Percentiles rank a stretch among this genome's conserved stretches.
Conservation (phyloP, 2,329 filamentous ascomycete species). For the Fonsecaea nubica region DNA sequence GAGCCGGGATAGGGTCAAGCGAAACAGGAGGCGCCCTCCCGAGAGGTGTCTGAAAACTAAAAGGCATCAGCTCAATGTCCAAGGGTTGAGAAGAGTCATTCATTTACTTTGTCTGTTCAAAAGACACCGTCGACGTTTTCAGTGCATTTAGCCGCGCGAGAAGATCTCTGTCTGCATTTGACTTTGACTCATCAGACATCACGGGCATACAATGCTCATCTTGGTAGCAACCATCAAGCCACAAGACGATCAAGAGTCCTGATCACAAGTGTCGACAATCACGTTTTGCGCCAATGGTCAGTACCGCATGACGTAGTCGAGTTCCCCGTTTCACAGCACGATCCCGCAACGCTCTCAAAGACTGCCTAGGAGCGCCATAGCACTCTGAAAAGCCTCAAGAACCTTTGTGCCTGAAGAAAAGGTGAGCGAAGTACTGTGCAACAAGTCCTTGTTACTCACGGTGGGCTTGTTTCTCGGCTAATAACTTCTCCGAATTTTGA, state of each 20-base stretch:
- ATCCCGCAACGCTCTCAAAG: conserved; percentile 35
- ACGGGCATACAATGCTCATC: conserved; percentile 22
- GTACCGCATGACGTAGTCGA: conserved; percentile 21
- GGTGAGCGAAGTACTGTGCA: conserved; percentile 7
- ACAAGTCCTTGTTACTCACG: conserved; percentile 64
- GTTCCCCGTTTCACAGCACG: not conserved
- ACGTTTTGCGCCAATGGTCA: conserved; percentile 13
- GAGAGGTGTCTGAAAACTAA: conserved; percentile 22
- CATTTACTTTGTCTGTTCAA: conserved; percentile 42
- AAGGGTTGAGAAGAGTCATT: not conserved
- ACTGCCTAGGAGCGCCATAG: conserved; percentile 52
- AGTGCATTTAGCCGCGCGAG: conserved; percentile 46
- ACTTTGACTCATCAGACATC: conserved; percentile 33
- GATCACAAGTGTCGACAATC: not conserved
- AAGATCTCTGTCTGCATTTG: conserved; percentile 41
- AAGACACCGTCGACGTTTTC: conserved; percentile 44
- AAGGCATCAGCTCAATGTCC: conserved; percentile 25
- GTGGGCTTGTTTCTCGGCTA: conserved; percentile 78
- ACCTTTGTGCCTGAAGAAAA: conserved; percentile 49
- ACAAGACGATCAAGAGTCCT: not conserved
- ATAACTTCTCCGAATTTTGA: conserved; percentile 71
- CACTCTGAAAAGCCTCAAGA: conserved; percentile 56
- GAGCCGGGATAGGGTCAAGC: conserved; percentile 33
- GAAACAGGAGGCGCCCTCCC: not conserved
- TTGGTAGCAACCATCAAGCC: not conserved